These are phyloP conservation scores for Arbutus unedo DNA, from an alignment of 148 eudicot species.

Conservation along the genomic window DNA sequence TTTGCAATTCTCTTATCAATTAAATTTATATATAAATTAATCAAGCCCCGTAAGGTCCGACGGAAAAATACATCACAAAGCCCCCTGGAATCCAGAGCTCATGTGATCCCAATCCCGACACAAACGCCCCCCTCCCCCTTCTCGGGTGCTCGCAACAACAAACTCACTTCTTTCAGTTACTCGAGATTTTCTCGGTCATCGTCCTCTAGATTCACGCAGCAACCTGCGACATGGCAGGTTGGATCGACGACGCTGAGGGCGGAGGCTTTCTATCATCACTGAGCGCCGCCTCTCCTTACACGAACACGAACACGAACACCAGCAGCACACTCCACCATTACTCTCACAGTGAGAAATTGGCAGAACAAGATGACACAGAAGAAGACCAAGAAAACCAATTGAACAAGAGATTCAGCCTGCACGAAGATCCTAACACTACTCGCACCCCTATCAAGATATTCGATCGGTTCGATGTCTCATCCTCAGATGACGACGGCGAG, in stretches of 20 bases:
- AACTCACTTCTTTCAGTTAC: too few species aligned
- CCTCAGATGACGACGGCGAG: slow-evolving; percentile 39
- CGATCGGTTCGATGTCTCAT: slow-evolving; percentile 60
- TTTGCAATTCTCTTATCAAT: too few species aligned
- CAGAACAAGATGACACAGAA: slow-evolving; percentile 10
- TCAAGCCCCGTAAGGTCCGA: too few species aligned
- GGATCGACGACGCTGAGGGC: slow-evolving; percentile 24
- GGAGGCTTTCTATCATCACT: slow-evolving; percentile 26
- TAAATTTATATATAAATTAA: too few species aligned
- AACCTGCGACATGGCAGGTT: slow-evolving; percentile 29
- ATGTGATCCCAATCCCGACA: too few species aligned
- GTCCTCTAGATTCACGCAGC: background rate
- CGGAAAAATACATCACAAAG: too few species aligned
- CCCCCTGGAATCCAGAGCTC: too few species aligned
- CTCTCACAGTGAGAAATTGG: slow-evolving; percentile 13
- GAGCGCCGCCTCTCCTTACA: slow-evolving; percentile 14
- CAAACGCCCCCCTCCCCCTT: too few species aligned
- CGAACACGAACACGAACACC: too few species aligned
- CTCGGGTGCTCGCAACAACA: too few species aligned
- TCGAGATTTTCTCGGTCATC: too few species aligned
- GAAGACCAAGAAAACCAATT: background rate
- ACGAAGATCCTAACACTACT: slow-evolving; percentile 11
- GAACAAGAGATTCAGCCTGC: slow-evolving; percentile 6
- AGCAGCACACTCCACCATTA: background rate
- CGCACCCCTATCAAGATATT: slow-evolving; percentile 46